phyloP scores from a whole-genome alignment of 768 basidiomycete genomes.

The Psilocybe cyanescens region DNA sequence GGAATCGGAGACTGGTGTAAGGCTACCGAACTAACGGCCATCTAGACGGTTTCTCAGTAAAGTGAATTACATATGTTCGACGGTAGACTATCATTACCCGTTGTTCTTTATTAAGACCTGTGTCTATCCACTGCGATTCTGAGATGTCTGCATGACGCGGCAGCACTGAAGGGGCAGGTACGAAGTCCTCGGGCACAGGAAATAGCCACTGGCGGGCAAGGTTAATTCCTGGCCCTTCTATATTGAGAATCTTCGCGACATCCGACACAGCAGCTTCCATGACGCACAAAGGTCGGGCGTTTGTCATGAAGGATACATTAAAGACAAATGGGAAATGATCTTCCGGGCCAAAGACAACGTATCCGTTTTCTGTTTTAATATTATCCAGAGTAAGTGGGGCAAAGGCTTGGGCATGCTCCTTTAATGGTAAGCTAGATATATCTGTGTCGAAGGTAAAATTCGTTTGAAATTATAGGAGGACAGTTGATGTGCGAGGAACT shows the following conservation, averaged over 20 bases:
- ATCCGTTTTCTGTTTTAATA: constrained; percentile 25
- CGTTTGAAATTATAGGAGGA: not conserved
- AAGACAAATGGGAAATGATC: constrained; percentile 44
- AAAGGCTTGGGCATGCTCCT: constrained; percentile 41
- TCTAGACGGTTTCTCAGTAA: constrained; percentile 27
- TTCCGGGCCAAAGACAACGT: constrained; percentile 32
- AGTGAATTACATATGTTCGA: not conserved
- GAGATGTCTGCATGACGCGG: constrained; percentile 24
- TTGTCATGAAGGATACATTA: constrained; percentile 54
- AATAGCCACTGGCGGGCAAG: constrained; percentile 49
- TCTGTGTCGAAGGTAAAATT: constrained; percentile 27
- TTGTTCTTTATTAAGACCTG: constrained; percentile 51
- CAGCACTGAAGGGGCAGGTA: constrained; percentile 24
- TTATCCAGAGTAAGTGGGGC: constrained; percentile 24
- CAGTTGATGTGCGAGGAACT: constrained; percentile 22
- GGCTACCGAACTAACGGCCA: constrained; percentile 46
- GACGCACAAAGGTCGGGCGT: constrained; percentile 41
- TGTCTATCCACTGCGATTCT: constrained; percentile 44
- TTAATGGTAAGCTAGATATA: constrained; percentile 42
- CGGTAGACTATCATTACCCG: constrained; percentile 30
- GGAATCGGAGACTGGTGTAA: constrained; percentile 49
- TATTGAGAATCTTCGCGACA: constrained; percentile 28
- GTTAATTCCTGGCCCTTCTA: constrained; percentile 23
- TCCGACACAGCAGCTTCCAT: constrained; percentile 45
- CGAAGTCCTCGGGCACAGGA: constrained; percentile 38